Conservation (phyloP, 768 basidiomycete species). For the Daedaleopsis nitida region DNA sequence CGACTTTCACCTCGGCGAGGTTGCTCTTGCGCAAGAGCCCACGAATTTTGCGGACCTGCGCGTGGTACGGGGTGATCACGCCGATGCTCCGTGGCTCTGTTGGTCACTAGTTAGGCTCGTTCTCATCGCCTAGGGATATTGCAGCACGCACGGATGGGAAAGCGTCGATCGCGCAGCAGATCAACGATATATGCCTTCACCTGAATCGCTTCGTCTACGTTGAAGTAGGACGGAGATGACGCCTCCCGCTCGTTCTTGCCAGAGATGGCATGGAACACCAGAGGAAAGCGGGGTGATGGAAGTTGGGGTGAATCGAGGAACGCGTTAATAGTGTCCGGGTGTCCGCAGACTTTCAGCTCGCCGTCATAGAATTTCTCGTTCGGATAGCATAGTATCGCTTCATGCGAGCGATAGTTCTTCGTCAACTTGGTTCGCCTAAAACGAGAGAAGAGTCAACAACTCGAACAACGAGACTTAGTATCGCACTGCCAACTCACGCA, state of each 20-base stretch:
- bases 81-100: conserved; percentile 37
- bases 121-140: too few relatives aligned
- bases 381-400: conserved; percentile 54
- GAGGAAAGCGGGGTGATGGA: conserved; percentile 27
- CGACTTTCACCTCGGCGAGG: conserved; percentile 32
- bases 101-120: not conserved
- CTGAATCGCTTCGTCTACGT: conserved; percentile 37
- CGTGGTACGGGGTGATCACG: conserved; percentile 42
- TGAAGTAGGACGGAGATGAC: conserved; percentile 43
- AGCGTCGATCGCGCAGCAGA: conserved; percentile 29
- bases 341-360: conserved; percentile 34
- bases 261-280: conserved; percentile 37
- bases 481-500: conserved; percentile 31
- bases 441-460: not conserved
- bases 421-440: conserved; percentile 36
- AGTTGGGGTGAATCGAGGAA: conserved; percentile 33
- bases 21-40: conserved; percentile 22
- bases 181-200: conserved; percentile 36
- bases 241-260: conserved; percentile 38
- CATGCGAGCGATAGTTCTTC: conserved; percentile 62
- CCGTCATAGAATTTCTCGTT: conserved; percentile 47
- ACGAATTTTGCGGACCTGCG: conserved; percentile 38
- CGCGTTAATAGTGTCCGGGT: conserved; percentile 27
- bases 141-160: conserved; percentile 30
- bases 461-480: not conserved